A percentile compares a stretch with the other conserved stretches of the same genome.
These are phyloP conservation scores for Mucor velutinosus DNA, from an alignment of 371 early-diverging fungal species.

Conservation along the genomic window DNA sequence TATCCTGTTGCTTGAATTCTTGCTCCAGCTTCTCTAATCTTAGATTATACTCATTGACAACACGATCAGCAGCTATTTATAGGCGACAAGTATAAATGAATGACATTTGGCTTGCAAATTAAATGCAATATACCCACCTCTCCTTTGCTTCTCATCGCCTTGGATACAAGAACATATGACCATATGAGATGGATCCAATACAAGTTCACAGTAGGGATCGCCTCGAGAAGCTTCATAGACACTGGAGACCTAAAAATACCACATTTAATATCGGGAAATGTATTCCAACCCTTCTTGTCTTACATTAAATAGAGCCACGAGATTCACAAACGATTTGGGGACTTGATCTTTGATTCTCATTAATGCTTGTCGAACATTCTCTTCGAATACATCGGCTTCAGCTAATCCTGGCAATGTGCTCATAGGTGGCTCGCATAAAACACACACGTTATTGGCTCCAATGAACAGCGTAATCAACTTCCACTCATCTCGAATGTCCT, in stretches of 20 bases:
- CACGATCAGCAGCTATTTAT: constrained; percentile 53
- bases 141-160: constrained; percentile 43
- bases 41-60: constrained; percentile 58
- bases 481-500: constrained; percentile 52
- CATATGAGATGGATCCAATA: constrained; percentile 53
- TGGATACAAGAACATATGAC: constrained; percentile 61
- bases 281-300: constrained; percentile 8
- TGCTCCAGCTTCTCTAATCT: constrained; percentile 53
- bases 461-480: constrained; percentile 70
- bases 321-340: constrained; percentile 58
- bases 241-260: constrained; percentile 39
- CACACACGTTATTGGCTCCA: constrained; percentile 73
- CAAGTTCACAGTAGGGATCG: constrained; percentile 57
- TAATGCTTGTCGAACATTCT: constrained; percentile 40
- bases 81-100: background rate
- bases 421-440: constrained; percentile 47
- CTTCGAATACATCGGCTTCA: constrained; percentile 53
- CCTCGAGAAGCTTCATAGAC: constrained; percentile 63
- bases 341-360: constrained; percentile 43
- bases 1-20: constrained; percentile 46
- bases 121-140: constrained; percentile 32
- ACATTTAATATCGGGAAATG: constrained; percentile 3
- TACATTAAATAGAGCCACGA: constrained; percentile 63
- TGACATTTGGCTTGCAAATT: background rate
- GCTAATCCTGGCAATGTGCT: constrained; percentile 43